phyloP scores from a whole-genome alignment of 129 eudicot species.

The Oenanthe sinensis region DNA sequence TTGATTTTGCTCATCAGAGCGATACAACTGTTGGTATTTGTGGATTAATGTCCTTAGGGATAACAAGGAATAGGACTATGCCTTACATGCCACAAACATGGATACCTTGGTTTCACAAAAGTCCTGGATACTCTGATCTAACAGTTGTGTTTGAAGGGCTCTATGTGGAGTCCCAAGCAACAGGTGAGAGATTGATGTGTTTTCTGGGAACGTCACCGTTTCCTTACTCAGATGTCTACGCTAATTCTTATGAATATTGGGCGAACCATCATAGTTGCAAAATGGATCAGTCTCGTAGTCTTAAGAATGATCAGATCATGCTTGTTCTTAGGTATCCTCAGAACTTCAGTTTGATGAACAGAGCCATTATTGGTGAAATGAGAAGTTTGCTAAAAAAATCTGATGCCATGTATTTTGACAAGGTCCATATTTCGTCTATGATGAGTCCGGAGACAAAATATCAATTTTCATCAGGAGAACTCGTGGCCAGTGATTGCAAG shows the following conservation, averaged over 20 bases:
- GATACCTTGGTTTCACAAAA: conserved; percentile 16
- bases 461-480: conserved; percentile 6
- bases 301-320: conserved; percentile 8
- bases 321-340: conserved; percentile 20
- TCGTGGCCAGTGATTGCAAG: conserved; percentile 9
- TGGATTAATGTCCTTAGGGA: conserved; percentile 7
- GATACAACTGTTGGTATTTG: conserved; percentile 3
- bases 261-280: neutral
- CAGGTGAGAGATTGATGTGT: conserved; percentile 17
- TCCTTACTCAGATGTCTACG: neutral
- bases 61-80: neutral
- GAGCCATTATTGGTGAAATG: conserved; percentile 17
- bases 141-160: conserved; percentile 18
- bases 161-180: conserved; percentile 14
- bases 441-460: conserved; percentile 5
- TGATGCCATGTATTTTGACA: conserved; percentile 14
- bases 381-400: conserved; percentile 8
- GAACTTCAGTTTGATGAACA: conserved; percentile 14
- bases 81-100: conserved; percentile 1
- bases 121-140: conserved; percentile 3
- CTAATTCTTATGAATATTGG: neutral
- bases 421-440: conserved; percentile 15
- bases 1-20: conserved; percentile 11
- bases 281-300: neutral
- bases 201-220: conserved; percentile 6